Evolutionary conservation across 164 flowering plant species (phyloP), one percentile per base, ranked within the genome.

Genomic region (Houttuynia cordata): DNA sequence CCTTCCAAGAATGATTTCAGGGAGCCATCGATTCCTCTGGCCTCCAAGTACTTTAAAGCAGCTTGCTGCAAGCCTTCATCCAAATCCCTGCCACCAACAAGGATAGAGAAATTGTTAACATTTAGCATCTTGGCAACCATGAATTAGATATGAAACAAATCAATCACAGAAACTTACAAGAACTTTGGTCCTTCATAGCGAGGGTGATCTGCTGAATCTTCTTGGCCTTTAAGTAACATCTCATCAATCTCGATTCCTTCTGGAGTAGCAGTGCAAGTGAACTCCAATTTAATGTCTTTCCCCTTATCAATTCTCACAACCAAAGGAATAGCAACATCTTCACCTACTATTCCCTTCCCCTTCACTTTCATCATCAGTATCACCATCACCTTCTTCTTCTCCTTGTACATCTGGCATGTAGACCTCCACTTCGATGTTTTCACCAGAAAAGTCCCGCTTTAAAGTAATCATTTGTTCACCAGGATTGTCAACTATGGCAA

Each of bases 181-280:
- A 73, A 73, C 17, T 62, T 62, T 21, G 65, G 76, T 17, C 76
- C 76, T 40, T 73, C 65, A 24, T 73, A 73, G 9, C 67, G 50
- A 41, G 55, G 53, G 60, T 49, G 57, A 22, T 53, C 53, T 53
- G 66, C 34, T 51, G 76, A 56, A 60, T 15, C 60, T n/a, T 62
- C 45, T 19, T 61, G 56, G 5, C 34, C 21, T 58, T 66, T 66
- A 45, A 73, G 42, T 18, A 45, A 41, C 65, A 73, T 55, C 54
- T 58, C 49, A 17, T 69, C 64, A 62, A 73, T 69, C 21, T 57
- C 41, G 21, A 73, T 59, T 8, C 60, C 62, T 51, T 65, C 65
- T 3, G 67, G 62, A 59, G 18, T 10, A 6, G 53, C 56, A 51
- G 64, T 52, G 65, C 70, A 69, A 65, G 45, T 55, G 45, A 73